A percentile compares a stretch with the other conserved stretches of the same genome.
Conservation (phyloP, 2,329 filamentous ascomycete genomes). For the Alternaria sp. region DNA sequence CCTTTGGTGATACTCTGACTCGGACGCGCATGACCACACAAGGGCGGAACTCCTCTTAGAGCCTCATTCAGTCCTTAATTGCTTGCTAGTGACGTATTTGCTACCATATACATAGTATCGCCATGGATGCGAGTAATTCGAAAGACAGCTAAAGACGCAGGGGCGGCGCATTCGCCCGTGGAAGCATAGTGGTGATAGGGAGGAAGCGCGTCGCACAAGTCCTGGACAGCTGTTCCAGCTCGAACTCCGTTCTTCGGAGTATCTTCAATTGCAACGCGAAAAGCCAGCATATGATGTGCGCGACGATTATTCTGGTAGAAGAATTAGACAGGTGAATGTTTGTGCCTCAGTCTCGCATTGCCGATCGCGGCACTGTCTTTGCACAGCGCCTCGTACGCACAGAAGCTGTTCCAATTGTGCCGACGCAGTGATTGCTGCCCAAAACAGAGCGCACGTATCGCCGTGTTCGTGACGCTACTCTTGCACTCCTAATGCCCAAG, state of each 20-base stretch:
- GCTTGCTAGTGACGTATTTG: background rate
- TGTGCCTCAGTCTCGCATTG: background rate
- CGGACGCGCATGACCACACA: background rate
- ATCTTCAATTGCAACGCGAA: background rate
- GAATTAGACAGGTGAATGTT: background rate
- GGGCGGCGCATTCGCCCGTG: background rate
- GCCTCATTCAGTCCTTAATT: background rate
- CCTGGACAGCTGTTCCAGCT: background rate
- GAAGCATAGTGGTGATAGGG: background rate
- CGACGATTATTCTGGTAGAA: background rate
- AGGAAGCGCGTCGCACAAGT: background rate
- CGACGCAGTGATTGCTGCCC: background rate
- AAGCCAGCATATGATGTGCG: background rate
- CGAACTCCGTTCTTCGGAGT: background rate
- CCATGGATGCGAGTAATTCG: background rate
- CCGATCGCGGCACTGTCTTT: background rate
- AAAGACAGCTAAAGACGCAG: background rate
- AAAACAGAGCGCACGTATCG: background rate
- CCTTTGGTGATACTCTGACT: background rate
- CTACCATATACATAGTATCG: background rate
- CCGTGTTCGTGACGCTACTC: background rate
- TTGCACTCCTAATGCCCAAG: background rate
- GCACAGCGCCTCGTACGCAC: background rate
- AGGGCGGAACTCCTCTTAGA: background rate
- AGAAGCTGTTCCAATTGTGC: background rate